These are phyloP conservation scores for Phanerochaete sordida DNA, from an alignment of 768 basidiomycete species.

Conservation along the genomic window DNA sequence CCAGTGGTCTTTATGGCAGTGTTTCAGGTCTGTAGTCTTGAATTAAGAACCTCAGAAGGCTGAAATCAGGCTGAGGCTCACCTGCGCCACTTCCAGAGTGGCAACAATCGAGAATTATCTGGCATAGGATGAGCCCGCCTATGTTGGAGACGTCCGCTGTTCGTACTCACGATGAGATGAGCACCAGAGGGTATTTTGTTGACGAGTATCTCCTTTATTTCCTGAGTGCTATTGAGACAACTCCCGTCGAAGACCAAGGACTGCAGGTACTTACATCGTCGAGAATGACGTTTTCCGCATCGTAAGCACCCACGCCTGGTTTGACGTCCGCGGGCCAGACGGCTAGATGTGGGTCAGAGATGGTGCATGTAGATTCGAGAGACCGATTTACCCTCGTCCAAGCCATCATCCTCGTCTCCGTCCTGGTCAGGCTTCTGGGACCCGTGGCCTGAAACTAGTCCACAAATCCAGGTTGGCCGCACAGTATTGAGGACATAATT, in stretches of 20 bases:
- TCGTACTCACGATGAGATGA: conserved; percentile 18
- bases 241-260: background rate
- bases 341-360: conserved; percentile 8
- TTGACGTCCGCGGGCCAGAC: conserved; percentile 23
- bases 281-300: conserved; percentile 19
- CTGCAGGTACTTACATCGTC: conserved; percentile 21
- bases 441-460: conserved; percentile 54
- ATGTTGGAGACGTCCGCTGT: background rate
- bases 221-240: conserved; percentile 1
- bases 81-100: conserved; percentile 23
- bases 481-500: no score
- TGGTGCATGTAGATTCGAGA: background rate
- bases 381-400: conserved; percentile 43
- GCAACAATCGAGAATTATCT: conserved; percentile 29
- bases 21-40: background rate
- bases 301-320: background rate
- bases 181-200: conserved; percentile 19
- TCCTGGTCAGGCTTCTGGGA: conserved; percentile 40
- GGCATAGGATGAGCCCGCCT: no score
- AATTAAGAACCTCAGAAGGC: background rate
- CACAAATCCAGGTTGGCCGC: no score
- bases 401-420: conserved; percentile 40
- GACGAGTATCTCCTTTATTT: conserved; percentile 21
- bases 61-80: background rate
- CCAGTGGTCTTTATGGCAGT: background rate